Evolutionary conservation across 345 rosid species (phyloP).

Genomic region (Abelmoschus esculentus): DNA sequence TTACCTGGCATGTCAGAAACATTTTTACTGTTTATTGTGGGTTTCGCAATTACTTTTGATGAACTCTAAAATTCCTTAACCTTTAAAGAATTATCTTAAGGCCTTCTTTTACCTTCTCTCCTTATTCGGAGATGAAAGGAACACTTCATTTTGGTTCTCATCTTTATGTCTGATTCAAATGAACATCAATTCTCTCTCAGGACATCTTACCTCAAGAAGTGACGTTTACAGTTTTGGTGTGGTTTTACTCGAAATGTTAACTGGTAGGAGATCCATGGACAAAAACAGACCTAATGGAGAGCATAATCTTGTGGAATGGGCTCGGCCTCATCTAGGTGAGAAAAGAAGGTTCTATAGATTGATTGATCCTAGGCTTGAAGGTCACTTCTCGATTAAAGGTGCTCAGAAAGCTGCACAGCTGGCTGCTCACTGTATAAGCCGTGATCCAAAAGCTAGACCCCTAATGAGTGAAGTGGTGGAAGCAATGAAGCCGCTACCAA

Average conservation of each 20-base stretch:
- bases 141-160: background rate
- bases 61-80: background rate
- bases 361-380: constrained; percentile 76
- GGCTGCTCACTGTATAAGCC: constrained; percentile 72
- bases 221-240: constrained; percentile 86
- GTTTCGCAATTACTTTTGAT: background rate
- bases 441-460: constrained; percentile 78
- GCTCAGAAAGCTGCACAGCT: constrained; percentile 73
- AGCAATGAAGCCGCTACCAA: constrained; percentile 57
- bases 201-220: constrained; percentile 79
- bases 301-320: constrained; percentile 83
- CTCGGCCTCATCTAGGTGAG: constrained; percentile 70
- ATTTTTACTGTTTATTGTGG: background rate
- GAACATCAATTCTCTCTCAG: constrained; percentile 23
- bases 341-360: constrained; percentile 65
- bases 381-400: constrained; percentile 72
- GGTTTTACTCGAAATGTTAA: constrained; percentile 70
- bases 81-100: too few relatives aligned
- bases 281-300: constrained; percentile 73
- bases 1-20: background rate
- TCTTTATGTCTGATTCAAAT: background rate
- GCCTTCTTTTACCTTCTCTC: too few relatives aligned
- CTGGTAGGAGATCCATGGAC: constrained; percentile 77
- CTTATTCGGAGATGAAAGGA: too few relatives aligned
- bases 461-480: constrained; percentile 75